These are phyloP conservation scores for Isoetes taiwanensis DNA, from an alignment of 75 land plant genomes.

Conservation along the genomic window DNA sequence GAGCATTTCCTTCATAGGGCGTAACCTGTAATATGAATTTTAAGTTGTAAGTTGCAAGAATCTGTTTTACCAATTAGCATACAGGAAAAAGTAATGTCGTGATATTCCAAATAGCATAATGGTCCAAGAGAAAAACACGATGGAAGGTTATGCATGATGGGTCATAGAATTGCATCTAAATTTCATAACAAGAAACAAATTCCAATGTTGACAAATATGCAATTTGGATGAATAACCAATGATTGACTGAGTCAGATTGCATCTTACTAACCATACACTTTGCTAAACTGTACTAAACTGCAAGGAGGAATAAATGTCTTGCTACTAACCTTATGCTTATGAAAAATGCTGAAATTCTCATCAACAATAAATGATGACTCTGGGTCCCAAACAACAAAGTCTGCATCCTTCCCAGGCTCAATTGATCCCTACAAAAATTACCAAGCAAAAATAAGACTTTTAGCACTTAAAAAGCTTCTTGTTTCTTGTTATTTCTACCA, in stretches of 20 bases:
- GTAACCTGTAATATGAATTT: constrained; percentile 34
- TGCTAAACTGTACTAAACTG: background rate
- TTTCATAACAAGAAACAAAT: background rate
- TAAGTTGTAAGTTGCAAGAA: background rate
- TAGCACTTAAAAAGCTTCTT: no score
- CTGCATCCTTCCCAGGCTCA: constrained; percentile 73
- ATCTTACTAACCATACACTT: background rate
- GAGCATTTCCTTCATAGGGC: constrained; percentile 56
- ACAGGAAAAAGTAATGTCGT: background rate
- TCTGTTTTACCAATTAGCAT: background rate
- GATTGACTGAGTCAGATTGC: background rate
- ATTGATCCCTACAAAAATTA: constrained; percentile 86
- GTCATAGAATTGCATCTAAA: background rate
- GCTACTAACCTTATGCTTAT: constrained; percentile 58
- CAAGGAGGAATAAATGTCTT: background rate
- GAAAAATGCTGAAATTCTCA: constrained; percentile 32
- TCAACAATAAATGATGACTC: constrained; percentile 58
- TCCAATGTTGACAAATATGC: background rate
- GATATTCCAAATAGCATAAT: background rate
- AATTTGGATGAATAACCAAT: background rate
- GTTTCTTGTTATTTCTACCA: no score
- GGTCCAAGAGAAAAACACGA: background rate
- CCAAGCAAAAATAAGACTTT: no score
- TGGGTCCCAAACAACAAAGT: constrained; percentile 94
- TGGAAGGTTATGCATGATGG: background rate